Percentiles rank a stretch among this genome's conserved stretches.
These are phyloP conservation scores for Globisporangium cystogenes DNA, from an alignment of 352 stramenopile genomes.

Conservation along the genomic window DNA sequence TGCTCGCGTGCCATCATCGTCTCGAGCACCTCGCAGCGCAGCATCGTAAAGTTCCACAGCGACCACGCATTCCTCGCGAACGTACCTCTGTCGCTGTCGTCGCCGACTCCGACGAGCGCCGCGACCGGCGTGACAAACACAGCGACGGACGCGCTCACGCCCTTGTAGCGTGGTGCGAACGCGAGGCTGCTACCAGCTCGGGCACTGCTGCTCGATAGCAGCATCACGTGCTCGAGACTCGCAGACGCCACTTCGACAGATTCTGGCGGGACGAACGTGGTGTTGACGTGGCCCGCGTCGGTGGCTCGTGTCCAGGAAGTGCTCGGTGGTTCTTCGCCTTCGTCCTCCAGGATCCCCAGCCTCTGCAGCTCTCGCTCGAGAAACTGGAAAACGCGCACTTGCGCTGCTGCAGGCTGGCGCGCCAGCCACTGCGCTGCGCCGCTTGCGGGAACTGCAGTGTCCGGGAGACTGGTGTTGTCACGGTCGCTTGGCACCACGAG, in stretches of 20 bases:
- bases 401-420: neutral
- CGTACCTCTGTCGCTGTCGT: neutral
- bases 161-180: slow-evolving; percentile 3
- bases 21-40: slow-evolving; percentile 10
- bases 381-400: slow-evolving; percentile 11
- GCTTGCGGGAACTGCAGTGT: neutral
- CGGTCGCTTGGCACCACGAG: slow-evolving; percentile 4
- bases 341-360: slow-evolving; percentile 1
- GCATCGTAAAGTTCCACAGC: slow-evolving; percentile 16
- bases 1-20: neutral
- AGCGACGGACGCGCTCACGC: slow-evolving; percentile 5
- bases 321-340: too few relatives aligned
- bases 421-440: slow-evolving; percentile 6
- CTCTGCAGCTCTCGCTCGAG: slow-evolving; percentile 2
- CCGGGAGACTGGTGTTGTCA: neutral
- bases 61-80: neutral
- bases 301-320: neutral
- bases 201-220: neutral
- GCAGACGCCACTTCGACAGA: neutral
- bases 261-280: neutral
- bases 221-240: neutral
- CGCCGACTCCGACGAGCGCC: slow-evolving; percentile 3
- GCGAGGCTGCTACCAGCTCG: neutral
- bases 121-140: slow-evolving; percentile 12
- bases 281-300: neutral